Base-by-base conservation (phyloP, 352 stramenopile genomes). In the Globisporangium takayamanum region DNA sequence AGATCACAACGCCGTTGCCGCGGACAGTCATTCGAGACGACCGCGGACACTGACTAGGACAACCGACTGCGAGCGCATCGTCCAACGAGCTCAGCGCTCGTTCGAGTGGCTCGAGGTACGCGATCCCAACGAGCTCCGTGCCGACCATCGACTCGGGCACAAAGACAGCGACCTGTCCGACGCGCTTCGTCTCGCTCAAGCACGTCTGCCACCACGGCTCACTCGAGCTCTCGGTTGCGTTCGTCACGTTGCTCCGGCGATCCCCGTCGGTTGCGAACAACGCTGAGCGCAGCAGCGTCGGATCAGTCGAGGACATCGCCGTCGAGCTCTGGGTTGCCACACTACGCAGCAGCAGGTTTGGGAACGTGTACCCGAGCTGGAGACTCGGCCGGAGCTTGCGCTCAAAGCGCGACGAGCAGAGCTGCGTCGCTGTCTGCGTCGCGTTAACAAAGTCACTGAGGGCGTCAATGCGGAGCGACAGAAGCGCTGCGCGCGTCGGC, bases 341-440 rank as follows among this genome's bases (percentile, higher is more conserved):
- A 39, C 30, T 57, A 15, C 3, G 20, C 3, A 12, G 48, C 5
- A 89, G 53, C 5, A 80, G 39, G 28, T 87, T 89, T 0, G 72
- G 69, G 20, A 87, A 85, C 6, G 49, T 15, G 39, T 84, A 90
- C 1, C 49, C 61, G 14, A 89, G 16, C 26, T 66, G 50, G 0
- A 92, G 53, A 5, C 64, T 57, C 5, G 82, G 82, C 8, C 72
- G 67, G 0, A 92, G 53, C 7, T 69, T 70, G 14, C 76, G 63
- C 30, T 84, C 80, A 58, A 89, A 89, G 12, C 73, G 36, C 0
- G 80, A 89, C 6, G 80, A 88, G 36, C 80, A 89, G 5, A 89
- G 50, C 8, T 89, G 80, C 0, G 78, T 88, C 16, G 56, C 67
- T 14, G 66, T 63, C 1, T 68, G 63, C 0, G 64, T 65, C 26